These are phyloP conservation scores for Sphaerulina populicola DNA, from an alignment of 2,329 filamentous ascomycete species.

Conservation along the genomic window DNA sequence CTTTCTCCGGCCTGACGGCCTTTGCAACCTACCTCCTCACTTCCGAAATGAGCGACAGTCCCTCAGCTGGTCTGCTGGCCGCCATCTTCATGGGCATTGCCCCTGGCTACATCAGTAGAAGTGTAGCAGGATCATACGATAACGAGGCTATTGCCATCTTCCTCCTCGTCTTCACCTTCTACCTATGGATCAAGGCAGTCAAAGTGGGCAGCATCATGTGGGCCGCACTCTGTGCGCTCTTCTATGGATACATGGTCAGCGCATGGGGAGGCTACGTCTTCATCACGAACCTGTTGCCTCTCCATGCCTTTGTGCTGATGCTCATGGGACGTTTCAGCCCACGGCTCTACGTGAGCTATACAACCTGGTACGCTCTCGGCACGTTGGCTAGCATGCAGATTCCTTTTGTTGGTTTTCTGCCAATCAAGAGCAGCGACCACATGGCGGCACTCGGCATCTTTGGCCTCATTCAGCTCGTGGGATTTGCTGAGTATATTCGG, in stretches of 20 bases:
- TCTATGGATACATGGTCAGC: conserved; percentile 99
- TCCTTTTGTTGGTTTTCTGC: conserved; percentile 94
- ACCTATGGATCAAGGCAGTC: conserved; percentile 96
- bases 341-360: conserved; percentile 90
- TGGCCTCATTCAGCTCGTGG: conserved; percentile 86
- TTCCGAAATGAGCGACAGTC: conserved; percentile 92
- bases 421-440: conserved; percentile 93
- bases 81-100: conserved; percentile 96
- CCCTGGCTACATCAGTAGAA: conserved; percentile 94
- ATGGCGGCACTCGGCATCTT: conserved; percentile 97
- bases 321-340: conserved; percentile 96
- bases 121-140: conserved; percentile 95
- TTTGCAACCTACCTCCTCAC: conserved; percentile 91
- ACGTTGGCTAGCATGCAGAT: conserved; percentile 98
- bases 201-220: conserved; percentile 95
- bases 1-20: conserved; percentile 86
- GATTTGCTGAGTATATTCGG: conserved; percentile 82
- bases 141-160: conserved; percentile 99
- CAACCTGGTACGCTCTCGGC: conserved; percentile 93
- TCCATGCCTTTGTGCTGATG: conserved; percentile 88
- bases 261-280: conserved; percentile 99
- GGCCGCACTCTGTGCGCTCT: conserved; percentile 87
- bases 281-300: conserved; percentile 92
- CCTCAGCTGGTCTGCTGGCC: conserved; percentile 87
- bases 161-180: conserved; percentile 96